Evolutionary conservation across 2,329 filamentous ascomycete genomes (phyloP).

Genomic region (Aspergillus sp.): DNA sequence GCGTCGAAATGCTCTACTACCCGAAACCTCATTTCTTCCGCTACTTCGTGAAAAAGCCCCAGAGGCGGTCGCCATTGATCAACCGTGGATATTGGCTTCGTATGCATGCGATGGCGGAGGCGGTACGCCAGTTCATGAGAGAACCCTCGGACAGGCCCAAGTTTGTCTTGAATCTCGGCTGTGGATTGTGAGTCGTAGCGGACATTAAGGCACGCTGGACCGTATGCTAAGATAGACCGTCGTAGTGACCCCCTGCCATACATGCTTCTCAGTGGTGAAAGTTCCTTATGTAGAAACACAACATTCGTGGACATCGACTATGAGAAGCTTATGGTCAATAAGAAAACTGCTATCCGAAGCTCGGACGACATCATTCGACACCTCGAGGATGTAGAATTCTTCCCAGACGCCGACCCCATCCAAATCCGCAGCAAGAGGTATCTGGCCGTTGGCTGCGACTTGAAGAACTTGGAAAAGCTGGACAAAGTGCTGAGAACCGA

Average conservation of each 20-base stretch:
- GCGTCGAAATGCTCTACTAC: slow-evolving; percentile 86
- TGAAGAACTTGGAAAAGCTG: slow-evolving; percentile 65
- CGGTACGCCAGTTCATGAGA: slow-evolving; percentile 71
- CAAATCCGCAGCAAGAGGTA: slow-evolving; percentile 68
- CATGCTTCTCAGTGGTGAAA: slow-evolving; percentile 70
- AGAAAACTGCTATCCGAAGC: slow-evolving; percentile 64
- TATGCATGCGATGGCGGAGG: slow-evolving; percentile 75
- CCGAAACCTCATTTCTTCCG: slow-evolving; percentile 80
- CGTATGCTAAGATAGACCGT: slow-evolving; percentile 24
- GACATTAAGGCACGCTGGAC: slow-evolving; percentile 1
- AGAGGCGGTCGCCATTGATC: slow-evolving; percentile 80
- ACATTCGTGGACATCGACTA: slow-evolving; percentile 86
- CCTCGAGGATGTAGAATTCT: slow-evolving; percentile 46
- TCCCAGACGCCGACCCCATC: slow-evolving; percentile 35
- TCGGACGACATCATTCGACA: slow-evolving; percentile 59
- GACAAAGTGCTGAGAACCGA: slow-evolving; percentile 58
- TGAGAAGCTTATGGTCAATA: slow-evolving; percentile 72
- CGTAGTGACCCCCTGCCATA: slow-evolving; percentile 81
- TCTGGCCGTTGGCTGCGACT: slow-evolving; percentile 75
- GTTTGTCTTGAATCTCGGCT: slow-evolving; percentile 79
- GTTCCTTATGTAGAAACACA: slow-evolving; percentile 54
- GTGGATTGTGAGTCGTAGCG: slow-evolving; percentile 71
- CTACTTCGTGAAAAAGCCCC: slow-evolving; percentile 81
- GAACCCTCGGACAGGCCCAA: slow-evolving; percentile 57
- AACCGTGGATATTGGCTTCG: slow-evolving; percentile 87